phyloP scores from a whole-genome alignment of 192 early-diverging fungal genomes.

The Backusella tuberculispora region DNA sequence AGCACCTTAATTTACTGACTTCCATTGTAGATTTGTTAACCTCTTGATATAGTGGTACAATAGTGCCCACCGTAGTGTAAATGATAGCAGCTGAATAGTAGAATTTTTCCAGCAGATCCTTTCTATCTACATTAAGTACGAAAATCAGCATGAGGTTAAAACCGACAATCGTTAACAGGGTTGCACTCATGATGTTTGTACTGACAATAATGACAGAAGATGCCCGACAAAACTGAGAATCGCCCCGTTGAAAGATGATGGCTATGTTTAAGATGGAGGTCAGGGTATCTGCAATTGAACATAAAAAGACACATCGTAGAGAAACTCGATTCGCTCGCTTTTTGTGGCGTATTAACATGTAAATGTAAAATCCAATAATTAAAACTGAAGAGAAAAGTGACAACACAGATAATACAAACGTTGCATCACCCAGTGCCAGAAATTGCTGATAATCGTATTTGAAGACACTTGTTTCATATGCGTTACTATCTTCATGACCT shows the following conservation, averaged over 20 bases:
- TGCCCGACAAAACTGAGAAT: no score
- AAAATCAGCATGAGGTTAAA: constrained; percentile 23
- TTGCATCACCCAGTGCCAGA: background rate
- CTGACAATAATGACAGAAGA: no score
- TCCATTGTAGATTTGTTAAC: no score
- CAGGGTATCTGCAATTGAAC: background rate
- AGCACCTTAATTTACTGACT: background rate
- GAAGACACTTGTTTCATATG: no score
- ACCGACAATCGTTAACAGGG: constrained; percentile 20
- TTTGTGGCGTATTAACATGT: background rate
- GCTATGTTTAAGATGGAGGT: constrained; percentile 3
- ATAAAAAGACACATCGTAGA: constrained; percentile 12
- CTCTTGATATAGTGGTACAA: no score
- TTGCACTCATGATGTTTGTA: background rate
- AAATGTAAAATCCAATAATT: background rate
- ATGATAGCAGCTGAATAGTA: constrained; percentile 14
- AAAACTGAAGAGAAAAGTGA: background rate
- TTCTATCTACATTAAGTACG: constrained; percentile 20
- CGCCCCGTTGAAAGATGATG: background rate
- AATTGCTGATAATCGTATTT: background rate
- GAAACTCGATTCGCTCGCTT: constrained; percentile 23
- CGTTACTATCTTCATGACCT: no score
- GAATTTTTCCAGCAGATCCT: constrained; percentile 16
- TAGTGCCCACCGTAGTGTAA: background rate
- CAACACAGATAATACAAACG: background rate